phyloP scores from a whole-genome alignment of 2,329 filamentous ascomycete genomes.

The Paraphaeosphaeria sporulosa region DNA sequence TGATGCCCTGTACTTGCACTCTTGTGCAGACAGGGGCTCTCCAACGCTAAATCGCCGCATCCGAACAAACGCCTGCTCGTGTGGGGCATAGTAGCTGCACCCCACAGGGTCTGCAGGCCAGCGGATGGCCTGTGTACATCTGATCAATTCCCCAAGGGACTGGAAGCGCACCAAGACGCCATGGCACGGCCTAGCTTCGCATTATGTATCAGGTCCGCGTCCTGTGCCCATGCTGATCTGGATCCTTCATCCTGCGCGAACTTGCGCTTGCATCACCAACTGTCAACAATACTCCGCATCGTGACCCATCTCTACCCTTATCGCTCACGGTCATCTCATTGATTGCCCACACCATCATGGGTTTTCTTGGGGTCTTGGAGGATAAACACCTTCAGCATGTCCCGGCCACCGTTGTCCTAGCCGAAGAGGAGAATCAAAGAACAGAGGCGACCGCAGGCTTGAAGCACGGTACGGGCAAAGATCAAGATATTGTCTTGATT shows the following conservation, averaged over 20 bases:
- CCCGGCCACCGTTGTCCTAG: conserved; percentile 44
- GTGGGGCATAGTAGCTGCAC: conserved; percentile 9
- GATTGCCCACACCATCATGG: conserved; percentile 28
- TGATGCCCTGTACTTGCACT: neutral
- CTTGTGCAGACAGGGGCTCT: conserved; percentile 7
- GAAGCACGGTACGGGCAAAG: conserved; percentile 43
- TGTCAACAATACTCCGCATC: neutral
- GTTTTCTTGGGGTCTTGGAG: conserved; percentile 44
- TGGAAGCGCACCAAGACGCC: neutral
- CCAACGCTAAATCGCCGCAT: conserved; percentile 8
- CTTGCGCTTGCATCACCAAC: conserved; percentile 4
- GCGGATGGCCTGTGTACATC: conserved; percentile 6
- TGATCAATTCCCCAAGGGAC: conserved; percentile 10
- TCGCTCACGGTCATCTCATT: neutral
- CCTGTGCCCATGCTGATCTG: conserved; percentile 3
- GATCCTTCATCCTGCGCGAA: conserved; percentile 4
- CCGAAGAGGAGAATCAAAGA: conserved; percentile 29
- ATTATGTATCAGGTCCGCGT: neutral
- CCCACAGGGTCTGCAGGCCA: conserved; percentile 12
- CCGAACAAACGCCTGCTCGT: conserved; percentile 4
- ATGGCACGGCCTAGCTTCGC: neutral
- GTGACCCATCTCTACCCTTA: neutral
- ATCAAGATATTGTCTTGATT: conserved; percentile 43
- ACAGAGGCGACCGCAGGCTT: conserved; percentile 28
- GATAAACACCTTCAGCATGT: conserved; percentile 44